A percentile compares a stretch with the other conserved stretches of the same genome.
These are phyloP conservation scores for Penicillium sp. DNA, from an alignment of 2,329 filamentous ascomycete species.

Conservation along the genomic window DNA sequence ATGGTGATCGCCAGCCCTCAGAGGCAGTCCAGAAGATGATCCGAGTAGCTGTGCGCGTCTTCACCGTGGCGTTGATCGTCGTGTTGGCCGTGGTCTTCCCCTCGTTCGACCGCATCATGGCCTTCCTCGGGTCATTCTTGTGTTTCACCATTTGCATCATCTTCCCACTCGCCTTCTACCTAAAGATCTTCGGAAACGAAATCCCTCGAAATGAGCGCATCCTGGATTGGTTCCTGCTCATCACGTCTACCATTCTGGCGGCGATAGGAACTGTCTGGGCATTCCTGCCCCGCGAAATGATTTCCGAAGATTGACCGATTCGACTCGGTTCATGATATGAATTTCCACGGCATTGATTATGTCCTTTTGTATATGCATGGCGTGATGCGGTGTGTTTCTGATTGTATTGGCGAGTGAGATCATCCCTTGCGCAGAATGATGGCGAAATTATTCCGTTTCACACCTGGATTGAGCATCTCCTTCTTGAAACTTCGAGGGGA, in stretches of 20 bases:
- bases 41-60: slow-evolving; percentile 68
- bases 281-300: slow-evolving; percentile 78
- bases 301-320: slow-evolving; percentile 58
- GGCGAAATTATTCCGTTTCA: slow-evolving; percentile 86
- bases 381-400: slow-evolving; percentile 2
- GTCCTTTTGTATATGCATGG: slow-evolving; percentile 4
- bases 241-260: slow-evolving; percentile 72
- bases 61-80: slow-evolving; percentile 74
- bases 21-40: slow-evolving; percentile 62
- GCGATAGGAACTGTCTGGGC: slow-evolving; percentile 83
- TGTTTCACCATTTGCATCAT: slow-evolving; percentile 96
- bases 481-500: slow-evolving; percentile 65
- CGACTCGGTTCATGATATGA: background rate
- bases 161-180: slow-evolving; percentile 84
- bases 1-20: slow-evolving; percentile 19
- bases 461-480: slow-evolving; percentile 75
- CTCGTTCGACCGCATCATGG: slow-evolving; percentile 88
- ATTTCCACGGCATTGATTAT: background rate
- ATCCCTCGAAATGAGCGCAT: slow-evolving; percentile 68
- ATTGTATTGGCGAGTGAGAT: slow-evolving; percentile 1
- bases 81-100: slow-evolving; percentile 76
- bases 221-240: slow-evolving; percentile 71
- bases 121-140: slow-evolving; percentile 83
- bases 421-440: slow-evolving; percentile 64
- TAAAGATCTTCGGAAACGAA: slow-evolving; percentile 83